Evolutionary conservation across 2,329 filamentous ascomycete species (phyloP), one percentile per base, ranked within the genome.

Genomic region (Aspergillus clavatus): DNA sequence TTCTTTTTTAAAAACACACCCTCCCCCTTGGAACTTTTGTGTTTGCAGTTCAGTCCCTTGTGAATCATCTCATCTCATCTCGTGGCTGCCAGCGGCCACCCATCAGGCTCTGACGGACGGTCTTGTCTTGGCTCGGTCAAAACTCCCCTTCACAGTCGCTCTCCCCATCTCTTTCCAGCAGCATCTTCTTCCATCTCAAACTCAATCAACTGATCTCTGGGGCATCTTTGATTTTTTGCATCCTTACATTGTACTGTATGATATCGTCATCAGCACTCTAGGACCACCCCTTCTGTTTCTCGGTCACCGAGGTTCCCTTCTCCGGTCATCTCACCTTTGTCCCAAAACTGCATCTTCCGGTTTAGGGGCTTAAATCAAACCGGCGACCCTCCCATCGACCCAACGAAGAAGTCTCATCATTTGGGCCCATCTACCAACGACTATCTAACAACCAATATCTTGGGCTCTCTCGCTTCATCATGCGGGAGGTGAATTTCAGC

Each of bases 401-500:
- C 2, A 35, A n/a, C n/a, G 14, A 16, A 21, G 11, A 35, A 12
- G 10, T 18, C 7, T 19, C 31, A 24, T 24, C 18, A 2, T 35
- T 35, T 6, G 18, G 8, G 16, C 11, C 18, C 16, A 5, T 19
- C 31, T 21, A 10, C 31, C 18, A 8, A 24, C 23, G 23, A 24
- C 16, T 35, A 4, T 5, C 31, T 18, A 18, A 11, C 31, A 18
- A 11, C 31, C 6, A 8, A 11, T 5, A 19, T 35, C 10, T 16
- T 18, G 31, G 5, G 31, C 11, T 8, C 31, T 11, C 45, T 46
- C 45, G 54, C 52, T 53, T 65, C 80, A 91, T 70, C 72, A 98
- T 98, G 93, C 88, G 93, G 76, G 93, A 98, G 81, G 90, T 95
- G 75, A 97, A 97, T 73, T 97, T 97, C 74, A 96, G 90, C 75